A percentile compares a stretch with the other conserved stretches of the same genome.
Evolutionary conservation across 1,284 basidiomycete genomes (phyloP).

Genomic region (Meira miltonrushii): DNA sequence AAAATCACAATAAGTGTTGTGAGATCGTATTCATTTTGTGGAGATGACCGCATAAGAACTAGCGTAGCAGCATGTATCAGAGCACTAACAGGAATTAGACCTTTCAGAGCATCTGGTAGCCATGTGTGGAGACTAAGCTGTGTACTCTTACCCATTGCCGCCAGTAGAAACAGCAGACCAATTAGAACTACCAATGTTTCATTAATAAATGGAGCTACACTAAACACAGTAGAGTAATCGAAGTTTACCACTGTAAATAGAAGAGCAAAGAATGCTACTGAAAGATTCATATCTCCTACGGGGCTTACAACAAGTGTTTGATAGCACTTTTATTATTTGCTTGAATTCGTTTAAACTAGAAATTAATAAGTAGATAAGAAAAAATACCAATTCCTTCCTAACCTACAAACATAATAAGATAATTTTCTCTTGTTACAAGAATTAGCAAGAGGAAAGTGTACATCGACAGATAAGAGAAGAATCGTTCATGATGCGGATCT

Average conservation of each 20-base stretch:
- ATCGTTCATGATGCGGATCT: constrained; percentile 53
- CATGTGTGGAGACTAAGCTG: constrained; percentile 49
- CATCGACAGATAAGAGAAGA: constrained; percentile 53
- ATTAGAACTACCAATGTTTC: constrained; percentile 50
- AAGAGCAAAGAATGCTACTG: constrained; percentile 49
- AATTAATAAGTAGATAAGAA: constrained; percentile 53
- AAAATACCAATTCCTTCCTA: constrained; percentile 53
- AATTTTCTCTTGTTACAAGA: constrained; percentile 52
- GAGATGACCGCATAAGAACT: constrained; percentile 50
- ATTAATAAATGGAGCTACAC: constrained; percentile 49
- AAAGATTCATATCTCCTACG: constrained; percentile 52
- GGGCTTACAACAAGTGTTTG: constrained; percentile 52
- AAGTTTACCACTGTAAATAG: constrained; percentile 50
- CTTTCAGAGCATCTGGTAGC: constrained; percentile 31
- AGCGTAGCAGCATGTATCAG: constrained; percentile 52
- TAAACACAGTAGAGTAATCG: constrained; percentile 51
- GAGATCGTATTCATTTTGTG: constrained; percentile 49
- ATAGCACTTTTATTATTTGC: constrained; percentile 53
- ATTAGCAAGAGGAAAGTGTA: constrained; percentile 53
- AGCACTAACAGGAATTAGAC: constrained; percentile 48
- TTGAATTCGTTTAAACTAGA: constrained; percentile 52
- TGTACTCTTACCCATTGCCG: constrained; percentile 51
- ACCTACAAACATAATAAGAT: constrained; percentile 52
- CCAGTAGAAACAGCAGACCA: constrained; percentile 47
- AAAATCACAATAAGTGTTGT: constrained; percentile 50